A percentile compares a stretch with the other conserved stretches of the same genome.
Evolutionary conservation across 208 protist genomes (phyloP).

Genomic region (Leishmania turanica): DNA sequence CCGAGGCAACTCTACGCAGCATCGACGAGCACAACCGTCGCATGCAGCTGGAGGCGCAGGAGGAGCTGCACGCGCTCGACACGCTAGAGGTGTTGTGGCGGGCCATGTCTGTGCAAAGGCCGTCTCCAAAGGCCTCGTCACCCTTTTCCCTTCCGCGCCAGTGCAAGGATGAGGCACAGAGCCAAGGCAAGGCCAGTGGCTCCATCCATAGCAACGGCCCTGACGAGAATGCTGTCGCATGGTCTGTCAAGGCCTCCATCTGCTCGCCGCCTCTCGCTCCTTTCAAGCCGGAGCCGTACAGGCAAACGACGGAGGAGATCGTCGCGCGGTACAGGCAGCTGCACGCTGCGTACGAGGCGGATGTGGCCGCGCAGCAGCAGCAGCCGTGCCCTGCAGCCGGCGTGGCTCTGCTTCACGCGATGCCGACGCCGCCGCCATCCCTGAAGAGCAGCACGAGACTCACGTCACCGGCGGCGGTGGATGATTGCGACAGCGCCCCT

Average conservation of each 20-base stretch:
- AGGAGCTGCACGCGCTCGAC: conserved; percentile 38
- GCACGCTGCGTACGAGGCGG: conserved; percentile 26
- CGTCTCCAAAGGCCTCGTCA: neutral
- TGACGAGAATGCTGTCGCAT: neutral
- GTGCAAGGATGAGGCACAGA: neutral
- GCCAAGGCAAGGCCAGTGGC: neutral
- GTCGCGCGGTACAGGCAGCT: conserved; percentile 20
- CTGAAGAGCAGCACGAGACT: conserved; percentile 2
- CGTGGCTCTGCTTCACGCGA: neutral
- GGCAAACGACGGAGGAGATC: conserved; percentile 21
- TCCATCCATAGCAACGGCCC: neutral
- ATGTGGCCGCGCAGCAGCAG: conserved; percentile 24
- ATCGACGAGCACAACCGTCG: conserved; percentile 45
- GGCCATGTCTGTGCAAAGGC: conserved; percentile 21
- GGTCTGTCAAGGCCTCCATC: neutral
- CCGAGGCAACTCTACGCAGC: conserved; percentile 34
- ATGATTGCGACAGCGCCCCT: neutral
- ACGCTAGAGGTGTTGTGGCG: conserved; percentile 34
- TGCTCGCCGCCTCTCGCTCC: neutral
- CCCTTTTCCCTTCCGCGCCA: neutral
- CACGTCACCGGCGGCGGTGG: neutral
- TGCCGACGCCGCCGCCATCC: conserved; percentile 4
- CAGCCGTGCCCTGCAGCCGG: neutral
- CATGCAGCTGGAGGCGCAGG: conserved; percentile 41
- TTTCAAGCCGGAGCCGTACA: conserved; percentile 18